Evolutionary conservation across 106 monocot species (phyloP).

Genomic region (Ottelia alismoides): DNA sequence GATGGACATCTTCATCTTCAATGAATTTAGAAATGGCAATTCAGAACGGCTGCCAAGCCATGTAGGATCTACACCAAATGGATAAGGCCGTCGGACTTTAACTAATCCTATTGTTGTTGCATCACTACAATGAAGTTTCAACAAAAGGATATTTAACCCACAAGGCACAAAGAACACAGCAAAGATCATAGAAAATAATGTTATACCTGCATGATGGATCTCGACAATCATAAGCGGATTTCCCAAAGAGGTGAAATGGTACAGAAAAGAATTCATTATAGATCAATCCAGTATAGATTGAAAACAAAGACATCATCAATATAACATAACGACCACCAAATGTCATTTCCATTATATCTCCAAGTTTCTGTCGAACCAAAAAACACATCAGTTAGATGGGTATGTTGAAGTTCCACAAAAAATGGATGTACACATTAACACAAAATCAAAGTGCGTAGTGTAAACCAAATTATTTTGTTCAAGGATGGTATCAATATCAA

Average conservation of each 20-base stretch:
- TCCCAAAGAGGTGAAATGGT: constrained; percentile 75
- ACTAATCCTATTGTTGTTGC: constrained; percentile 62
- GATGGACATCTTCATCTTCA: constrained; percentile 99
- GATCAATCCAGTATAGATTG: constrained; percentile 88
- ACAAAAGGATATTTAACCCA: neutral
- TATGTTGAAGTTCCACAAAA: neutral
- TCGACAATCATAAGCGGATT: constrained; percentile 80
- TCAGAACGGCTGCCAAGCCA: constrained; percentile 92
- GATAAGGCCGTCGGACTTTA: constrained; percentile 60
- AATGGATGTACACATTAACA: neutral
- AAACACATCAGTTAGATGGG: neutral
- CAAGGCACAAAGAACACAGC: neutral
- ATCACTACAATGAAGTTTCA: constrained; percentile 29
- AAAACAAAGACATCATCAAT: constrained; percentile 74
- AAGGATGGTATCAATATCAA: no score
- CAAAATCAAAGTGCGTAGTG: neutral
- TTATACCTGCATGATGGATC: constrained; percentile 83
- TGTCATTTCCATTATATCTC: constrained; percentile 92
- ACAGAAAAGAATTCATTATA: constrained; percentile 95
- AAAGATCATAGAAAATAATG: no score
- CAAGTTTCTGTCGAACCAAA: constrained; percentile 52
- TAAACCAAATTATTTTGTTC: no score
- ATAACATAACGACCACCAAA: constrained; percentile 93
- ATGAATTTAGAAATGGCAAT: constrained; percentile 87
- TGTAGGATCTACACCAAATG: constrained; percentile 87